phyloP scores from a whole-genome alignment of 805 yeast species.

The Metschnikowia continentalis region DNA sequence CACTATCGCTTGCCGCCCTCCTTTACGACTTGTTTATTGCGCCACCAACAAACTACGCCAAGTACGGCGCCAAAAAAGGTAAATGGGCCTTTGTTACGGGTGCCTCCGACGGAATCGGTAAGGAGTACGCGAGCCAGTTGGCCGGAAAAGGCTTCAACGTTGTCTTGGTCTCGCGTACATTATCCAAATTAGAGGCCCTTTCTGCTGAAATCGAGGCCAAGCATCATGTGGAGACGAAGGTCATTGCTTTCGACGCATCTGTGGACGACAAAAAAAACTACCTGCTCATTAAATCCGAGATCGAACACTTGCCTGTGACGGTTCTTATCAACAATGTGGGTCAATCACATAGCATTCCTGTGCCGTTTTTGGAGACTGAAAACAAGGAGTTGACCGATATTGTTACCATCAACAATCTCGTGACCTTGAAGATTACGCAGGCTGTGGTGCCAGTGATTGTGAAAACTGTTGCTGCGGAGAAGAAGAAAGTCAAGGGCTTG shows the following conservation, averaged over 20 bases:
- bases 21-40: constrained; percentile 60
- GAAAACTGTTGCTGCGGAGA: constrained; percentile 42
- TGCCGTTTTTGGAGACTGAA: constrained; percentile 80
- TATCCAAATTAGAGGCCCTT: constrained; percentile 64
- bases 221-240: constrained; percentile 57
- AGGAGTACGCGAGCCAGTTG: constrained; percentile 82
- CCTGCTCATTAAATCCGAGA: constrained; percentile 42
- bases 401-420: constrained; percentile 78
- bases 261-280: constrained; percentile 58
- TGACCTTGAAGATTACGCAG: constrained; percentile 81
- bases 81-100: constrained; percentile 97
- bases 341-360: constrained; percentile 91
- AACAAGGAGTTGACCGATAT: constrained; percentile 73
- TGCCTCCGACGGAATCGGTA: constrained; percentile 96
- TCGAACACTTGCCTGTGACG: constrained; percentile 56
- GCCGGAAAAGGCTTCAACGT: constrained; percentile 83
- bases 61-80: constrained; percentile 71
- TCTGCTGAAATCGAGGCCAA: constrained; percentile 59
- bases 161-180: constrained; percentile 80
- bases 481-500: constrained; percentile 56
- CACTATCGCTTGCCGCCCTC: constrained; percentile 49
- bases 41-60: constrained; percentile 54
- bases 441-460: constrained; percentile 69
- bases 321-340: constrained; percentile 92
- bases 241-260: constrained; percentile 76